These are phyloP conservation scores for Tricholoma flavovirens DNA, from an alignment of 768 basidiomycete genomes.

Conservation along the genomic window DNA sequence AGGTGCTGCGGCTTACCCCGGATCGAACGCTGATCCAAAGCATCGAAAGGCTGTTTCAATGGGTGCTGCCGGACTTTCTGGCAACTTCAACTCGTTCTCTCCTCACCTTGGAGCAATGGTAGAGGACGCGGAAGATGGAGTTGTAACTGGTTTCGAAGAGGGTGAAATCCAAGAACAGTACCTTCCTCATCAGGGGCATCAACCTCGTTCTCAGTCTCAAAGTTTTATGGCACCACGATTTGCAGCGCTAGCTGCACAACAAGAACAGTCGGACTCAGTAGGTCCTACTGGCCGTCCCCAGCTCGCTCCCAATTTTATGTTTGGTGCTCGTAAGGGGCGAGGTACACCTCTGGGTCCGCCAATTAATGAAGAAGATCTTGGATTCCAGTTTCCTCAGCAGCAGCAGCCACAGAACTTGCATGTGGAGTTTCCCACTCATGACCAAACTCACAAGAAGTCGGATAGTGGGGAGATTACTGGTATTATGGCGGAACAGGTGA, in stretches of 20 bases:
- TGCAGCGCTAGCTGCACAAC: conserved; percentile 69
- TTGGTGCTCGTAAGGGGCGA: conserved; percentile 62
- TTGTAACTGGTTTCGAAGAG: conserved; percentile 45
- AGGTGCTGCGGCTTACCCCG: conserved; percentile 51
- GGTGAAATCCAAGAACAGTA: conserved; percentile 68
- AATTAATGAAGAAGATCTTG: conserved; percentile 75
- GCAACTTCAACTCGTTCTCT: conserved; percentile 65
- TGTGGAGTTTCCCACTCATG: conserved; percentile 23
- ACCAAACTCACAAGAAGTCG: conserved; percentile 45
- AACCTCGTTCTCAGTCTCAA: conserved; percentile 72
- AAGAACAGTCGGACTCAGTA: conserved; percentile 56
- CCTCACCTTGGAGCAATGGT: conserved; percentile 81
- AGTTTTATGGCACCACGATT: conserved; percentile 88
- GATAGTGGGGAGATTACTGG: conserved; percentile 77
- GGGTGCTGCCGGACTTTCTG: conserved; percentile 50
- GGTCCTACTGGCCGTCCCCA: conserved; percentile 82
- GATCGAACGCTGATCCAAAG: conserved; percentile 47
- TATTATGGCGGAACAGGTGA: conserved; percentile 96
- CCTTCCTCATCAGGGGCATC: conserved; percentile 51
- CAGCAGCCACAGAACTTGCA: conserved; percentile 14
- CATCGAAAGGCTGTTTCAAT: conserved; percentile 82
- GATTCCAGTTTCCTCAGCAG: conserved; percentile 74
- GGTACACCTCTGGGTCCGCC: conserved; percentile 58
- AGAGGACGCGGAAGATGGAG: conserved; percentile 70
- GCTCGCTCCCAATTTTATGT: conserved; percentile 88